Conservation (phyloP, 208 protist species). For the Borovskyia barvae region DNA sequence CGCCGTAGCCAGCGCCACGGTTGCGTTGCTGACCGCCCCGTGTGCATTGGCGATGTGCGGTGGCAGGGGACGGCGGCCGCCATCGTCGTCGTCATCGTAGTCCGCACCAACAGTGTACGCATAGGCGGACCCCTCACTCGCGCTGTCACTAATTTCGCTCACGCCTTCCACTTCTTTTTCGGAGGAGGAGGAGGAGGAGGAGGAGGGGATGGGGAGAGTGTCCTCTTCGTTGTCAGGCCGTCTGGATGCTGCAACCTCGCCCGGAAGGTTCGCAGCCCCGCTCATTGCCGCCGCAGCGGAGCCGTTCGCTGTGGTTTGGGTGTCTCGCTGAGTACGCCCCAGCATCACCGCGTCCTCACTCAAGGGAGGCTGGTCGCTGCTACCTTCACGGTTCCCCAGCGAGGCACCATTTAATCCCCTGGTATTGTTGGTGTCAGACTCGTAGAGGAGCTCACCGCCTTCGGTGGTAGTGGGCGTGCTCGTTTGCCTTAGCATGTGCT, state of each 20-base stretch:
- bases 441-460: slow-evolving; percentile 22
- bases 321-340: too few relatives aligned
- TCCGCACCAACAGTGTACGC: slow-evolving; percentile 8
- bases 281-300: not conserved
- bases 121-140: slow-evolving; percentile 18
- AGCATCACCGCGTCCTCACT: too few relatives aligned
- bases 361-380: not conserved
- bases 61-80: slow-evolving; percentile 4
- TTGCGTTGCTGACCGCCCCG: not conserved
- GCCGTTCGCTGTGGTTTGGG: not conserved
- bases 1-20: slow-evolving; percentile 5
- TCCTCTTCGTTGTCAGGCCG: slow-evolving; percentile 1
- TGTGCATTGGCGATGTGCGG: not conserved
- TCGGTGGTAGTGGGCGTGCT: not conserved
- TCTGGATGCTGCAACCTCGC: not conserved
- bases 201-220: too few relatives aligned
- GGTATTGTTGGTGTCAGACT: too few relatives aligned
- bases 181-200: not conserved
- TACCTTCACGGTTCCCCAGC: too few relatives aligned
- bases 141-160: not conserved
- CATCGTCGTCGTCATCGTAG: slow-evolving; percentile 27
- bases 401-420: too few relatives aligned
- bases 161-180: not conserved
- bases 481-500: slow-evolving; percentile 13
- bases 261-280: not conserved